A percentile compares a stretch with the other conserved stretches of the same genome.
Evolutionary conservation across 371 early-diverging fungal species (phyloP).

Genomic region (Mortierella sp.): DNA sequence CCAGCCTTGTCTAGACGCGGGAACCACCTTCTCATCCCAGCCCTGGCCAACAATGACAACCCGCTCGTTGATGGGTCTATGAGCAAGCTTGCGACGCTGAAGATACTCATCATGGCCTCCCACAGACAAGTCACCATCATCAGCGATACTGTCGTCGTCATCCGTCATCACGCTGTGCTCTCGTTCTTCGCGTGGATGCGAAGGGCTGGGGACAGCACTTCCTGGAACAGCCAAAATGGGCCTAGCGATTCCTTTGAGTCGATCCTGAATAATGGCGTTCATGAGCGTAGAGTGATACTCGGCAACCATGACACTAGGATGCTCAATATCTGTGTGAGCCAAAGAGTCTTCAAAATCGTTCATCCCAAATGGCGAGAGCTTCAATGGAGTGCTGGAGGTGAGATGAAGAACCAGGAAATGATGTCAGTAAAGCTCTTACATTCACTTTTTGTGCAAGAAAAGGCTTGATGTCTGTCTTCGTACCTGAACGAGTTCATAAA

Average conservation of each 20-base stretch:
- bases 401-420: not conserved
- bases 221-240: conserved; percentile 25
- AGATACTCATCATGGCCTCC: conserved; percentile 34
- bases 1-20: conserved; percentile 43
- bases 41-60: conserved; percentile 47
- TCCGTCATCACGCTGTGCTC: conserved; percentile 51
- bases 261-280: conserved; percentile 55
- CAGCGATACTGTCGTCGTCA: conserved; percentile 34
- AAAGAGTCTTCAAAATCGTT: conserved; percentile 58
- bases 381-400: conserved; percentile 43
- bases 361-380: conserved; percentile 59
- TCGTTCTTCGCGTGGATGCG: conserved; percentile 24
- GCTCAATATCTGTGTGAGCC: conserved; percentile 36
- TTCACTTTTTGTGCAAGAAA: not conserved
- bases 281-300: conserved; percentile 54
- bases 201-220: not conserved
- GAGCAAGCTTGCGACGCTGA: conserved; percentile 35
- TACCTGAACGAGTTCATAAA: conserved; percentile 60
- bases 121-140: conserved; percentile 42
- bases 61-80: conserved; percentile 54
- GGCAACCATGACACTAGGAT: conserved; percentile 54
- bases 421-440: not conserved
- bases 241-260: conserved; percentile 48
- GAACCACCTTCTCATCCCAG: conserved; percentile 41
- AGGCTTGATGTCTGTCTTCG: no score